Evolutionary conservation across 805 yeast species (phyloP).

Genomic region (Nakazawaea ambrosiae): DNA sequence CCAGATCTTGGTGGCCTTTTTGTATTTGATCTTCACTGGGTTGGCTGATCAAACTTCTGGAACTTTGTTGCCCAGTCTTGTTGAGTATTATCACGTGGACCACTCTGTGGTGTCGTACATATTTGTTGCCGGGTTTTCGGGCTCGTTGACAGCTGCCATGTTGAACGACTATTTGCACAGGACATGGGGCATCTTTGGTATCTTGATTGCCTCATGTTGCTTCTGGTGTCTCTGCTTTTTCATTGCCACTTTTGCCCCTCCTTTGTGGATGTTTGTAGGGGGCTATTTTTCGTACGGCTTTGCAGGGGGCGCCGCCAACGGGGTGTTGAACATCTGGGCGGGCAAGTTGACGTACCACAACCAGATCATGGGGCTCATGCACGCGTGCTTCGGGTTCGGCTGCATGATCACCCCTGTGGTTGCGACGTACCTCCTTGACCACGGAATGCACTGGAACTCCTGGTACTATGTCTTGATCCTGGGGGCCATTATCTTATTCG

Average conservation of each 20-base stretch:
- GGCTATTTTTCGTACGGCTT: slow-evolving; percentile 8
- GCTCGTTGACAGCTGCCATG: slow-evolving; percentile 6
- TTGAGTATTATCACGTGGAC: slow-evolving; percentile 38
- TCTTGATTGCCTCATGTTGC: slow-evolving; percentile 2
- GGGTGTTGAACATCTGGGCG: slow-evolving; percentile 36
- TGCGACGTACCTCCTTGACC: slow-evolving; percentile 33
- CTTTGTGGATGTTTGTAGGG: slow-evolving; percentile 5
- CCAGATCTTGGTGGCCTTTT: slow-evolving; percentile 35
- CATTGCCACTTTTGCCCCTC: slow-evolving; percentile 8
- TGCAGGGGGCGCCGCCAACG: slow-evolving; percentile 10
- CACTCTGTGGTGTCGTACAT: slow-evolving; percentile 27
- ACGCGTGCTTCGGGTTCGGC: slow-evolving; percentile 48
- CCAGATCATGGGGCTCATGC: slow-evolving; percentile 45
- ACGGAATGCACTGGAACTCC: slow-evolving; percentile 35
- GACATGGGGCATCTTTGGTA: slow-evolving; percentile 6
- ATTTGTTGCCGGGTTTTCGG: slow-evolving; percentile 8
- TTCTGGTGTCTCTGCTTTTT: slow-evolving; percentile 5
- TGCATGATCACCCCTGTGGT: slow-evolving; percentile 45
- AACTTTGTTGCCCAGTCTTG: slow-evolving; percentile 47
- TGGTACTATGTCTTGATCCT: slow-evolving; percentile 33
- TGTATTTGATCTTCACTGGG: slow-evolving; percentile 42
- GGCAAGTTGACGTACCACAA: slow-evolving; percentile 40
- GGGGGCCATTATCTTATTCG: slow-evolving; percentile 21
- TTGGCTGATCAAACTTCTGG: slow-evolving; percentile 57
- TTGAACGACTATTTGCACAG: slow-evolving; percentile 11